These are phyloP conservation scores for Yamagishiella unicocca DNA, from an alignment of 139 green algal species.

Conservation along the genomic window DNA sequence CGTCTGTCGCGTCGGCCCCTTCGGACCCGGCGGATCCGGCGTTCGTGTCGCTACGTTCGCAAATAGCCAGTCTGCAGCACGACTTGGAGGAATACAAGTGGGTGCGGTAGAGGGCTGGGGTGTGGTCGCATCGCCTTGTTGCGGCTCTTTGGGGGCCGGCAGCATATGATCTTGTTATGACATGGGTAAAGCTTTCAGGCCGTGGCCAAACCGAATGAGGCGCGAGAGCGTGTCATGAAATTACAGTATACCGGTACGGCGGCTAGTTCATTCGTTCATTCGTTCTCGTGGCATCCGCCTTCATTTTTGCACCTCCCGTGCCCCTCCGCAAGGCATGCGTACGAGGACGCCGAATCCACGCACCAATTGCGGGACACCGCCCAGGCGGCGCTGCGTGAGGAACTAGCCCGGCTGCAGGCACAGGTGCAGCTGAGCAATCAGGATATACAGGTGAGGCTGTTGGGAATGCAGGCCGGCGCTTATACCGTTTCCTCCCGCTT, in stretches of 20 bases:
- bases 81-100: constrained; percentile 42
- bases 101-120: too few species aligned
- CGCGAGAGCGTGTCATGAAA: too few species aligned
- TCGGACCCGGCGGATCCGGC: not conserved
- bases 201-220: too few species aligned
- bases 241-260: not conserved
- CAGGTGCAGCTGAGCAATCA: constrained; percentile 52
- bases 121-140: too few species aligned
- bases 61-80: not conserved
- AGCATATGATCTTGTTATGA: too few species aligned
- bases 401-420: constrained; percentile 52
- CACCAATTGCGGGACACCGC: constrained; percentile 45
- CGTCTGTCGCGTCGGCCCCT: not conserved
- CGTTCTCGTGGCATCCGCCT: not conserved
- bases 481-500: too few species aligned
- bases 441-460: constrained; percentile 46
- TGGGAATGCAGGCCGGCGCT: too few species aligned
- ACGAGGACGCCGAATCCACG: constrained; percentile 56
- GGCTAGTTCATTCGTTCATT: not conserved
- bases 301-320: not conserved
- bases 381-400: constrained; percentile 49
- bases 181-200: too few species aligned
- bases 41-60: not conserved
- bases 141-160: too few species aligned
- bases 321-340: constrained; percentile 16